These are phyloP conservation scores for Stipa capillata DNA, from an alignment of 176 grass and related monocot genomes.

Conservation along the genomic window DNA sequence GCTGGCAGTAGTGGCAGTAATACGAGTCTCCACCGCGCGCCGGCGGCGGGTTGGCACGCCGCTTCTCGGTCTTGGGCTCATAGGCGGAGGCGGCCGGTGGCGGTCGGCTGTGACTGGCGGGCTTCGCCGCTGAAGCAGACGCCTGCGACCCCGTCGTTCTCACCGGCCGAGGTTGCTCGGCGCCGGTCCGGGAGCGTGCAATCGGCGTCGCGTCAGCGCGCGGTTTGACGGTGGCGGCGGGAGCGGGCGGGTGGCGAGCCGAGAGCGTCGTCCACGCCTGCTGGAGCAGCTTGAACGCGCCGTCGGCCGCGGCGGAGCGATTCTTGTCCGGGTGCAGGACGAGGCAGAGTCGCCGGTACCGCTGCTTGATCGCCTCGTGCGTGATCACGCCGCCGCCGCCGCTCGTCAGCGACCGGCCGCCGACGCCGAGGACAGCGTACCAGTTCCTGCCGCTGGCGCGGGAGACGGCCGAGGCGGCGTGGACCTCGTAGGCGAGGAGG, in stretches of 20 bases:
- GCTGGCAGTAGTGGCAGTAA: background rate
- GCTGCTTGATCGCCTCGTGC: background rate
- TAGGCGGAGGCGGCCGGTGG: background rate
- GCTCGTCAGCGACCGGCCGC: background rate
- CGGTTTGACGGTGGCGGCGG: background rate
- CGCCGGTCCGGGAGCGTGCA: background rate
- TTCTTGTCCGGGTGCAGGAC: slow-evolving; percentile 22
- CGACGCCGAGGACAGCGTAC: slow-evolving; percentile 8
- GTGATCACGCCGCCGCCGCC: background rate
- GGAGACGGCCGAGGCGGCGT: background rate
- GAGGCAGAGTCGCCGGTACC: background rate
- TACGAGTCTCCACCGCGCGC: too few species aligned
- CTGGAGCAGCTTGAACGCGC: slow-evolving; percentile 21
- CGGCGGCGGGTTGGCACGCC: background rate
- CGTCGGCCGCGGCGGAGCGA: background rate
- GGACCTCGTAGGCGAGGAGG: slow-evolving; percentile 17
- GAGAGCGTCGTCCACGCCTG: background rate
- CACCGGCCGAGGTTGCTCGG: background rate
- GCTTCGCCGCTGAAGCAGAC: background rate
- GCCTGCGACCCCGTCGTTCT: background rate
- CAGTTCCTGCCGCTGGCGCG: slow-evolving; percentile 1
- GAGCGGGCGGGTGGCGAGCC: background rate
- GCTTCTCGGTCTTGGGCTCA: background rate
- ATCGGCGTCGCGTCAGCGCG: background rate
- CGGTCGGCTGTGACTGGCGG: background rate